phyloP scores from a whole-genome alignment of 352 stramenopile species.

The Phytophthora citrophthora region DNA sequence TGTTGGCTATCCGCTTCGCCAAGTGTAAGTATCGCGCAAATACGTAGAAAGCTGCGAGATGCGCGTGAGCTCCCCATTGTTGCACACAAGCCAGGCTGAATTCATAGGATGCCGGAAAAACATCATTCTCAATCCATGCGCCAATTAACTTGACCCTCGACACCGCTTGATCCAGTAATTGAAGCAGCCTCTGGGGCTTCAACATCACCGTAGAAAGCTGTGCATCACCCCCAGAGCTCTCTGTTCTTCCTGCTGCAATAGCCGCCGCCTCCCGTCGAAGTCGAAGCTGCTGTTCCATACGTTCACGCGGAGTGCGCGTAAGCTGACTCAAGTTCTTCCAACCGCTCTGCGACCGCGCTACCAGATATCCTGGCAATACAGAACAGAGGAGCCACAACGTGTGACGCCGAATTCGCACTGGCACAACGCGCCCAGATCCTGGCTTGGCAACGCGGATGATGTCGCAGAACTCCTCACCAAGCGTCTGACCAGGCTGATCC shows the following conservation, averaged over 20 bases:
- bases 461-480: conserved; percentile 90
- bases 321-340: conserved; percentile 77
- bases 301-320: conserved; percentile 68
- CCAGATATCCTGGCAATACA: conserved; percentile 69
- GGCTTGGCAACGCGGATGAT: conserved; percentile 66
- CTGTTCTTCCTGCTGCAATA: neutral
- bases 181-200: conserved; percentile 27
- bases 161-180: conserved; percentile 53
- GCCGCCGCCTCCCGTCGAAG: conserved; percentile 41
- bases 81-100: conserved; percentile 55
- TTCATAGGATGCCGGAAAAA: conserved; percentile 66
- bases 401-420: conserved; percentile 49
- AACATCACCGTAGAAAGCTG: conserved; percentile 8
- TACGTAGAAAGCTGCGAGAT: conserved; percentile 83
- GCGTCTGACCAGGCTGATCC: conserved; percentile 72
- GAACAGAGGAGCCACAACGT: conserved; percentile 62
- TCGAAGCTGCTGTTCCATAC: conserved; percentile 82
- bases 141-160: conserved; percentile 47
- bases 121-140: conserved; percentile 47
- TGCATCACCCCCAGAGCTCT: conserved; percentile 1
- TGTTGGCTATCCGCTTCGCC: conserved; percentile 66
- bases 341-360: conserved; percentile 63
- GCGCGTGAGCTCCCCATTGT: conserved; percentile 56
- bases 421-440: conserved; percentile 13
- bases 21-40: conserved; percentile 74